These are phyloP conservation scores for Xerocomus amazonicus DNA, from an alignment of 1,284 basidiomycete genomes.

Conservation along the genomic window DNA sequence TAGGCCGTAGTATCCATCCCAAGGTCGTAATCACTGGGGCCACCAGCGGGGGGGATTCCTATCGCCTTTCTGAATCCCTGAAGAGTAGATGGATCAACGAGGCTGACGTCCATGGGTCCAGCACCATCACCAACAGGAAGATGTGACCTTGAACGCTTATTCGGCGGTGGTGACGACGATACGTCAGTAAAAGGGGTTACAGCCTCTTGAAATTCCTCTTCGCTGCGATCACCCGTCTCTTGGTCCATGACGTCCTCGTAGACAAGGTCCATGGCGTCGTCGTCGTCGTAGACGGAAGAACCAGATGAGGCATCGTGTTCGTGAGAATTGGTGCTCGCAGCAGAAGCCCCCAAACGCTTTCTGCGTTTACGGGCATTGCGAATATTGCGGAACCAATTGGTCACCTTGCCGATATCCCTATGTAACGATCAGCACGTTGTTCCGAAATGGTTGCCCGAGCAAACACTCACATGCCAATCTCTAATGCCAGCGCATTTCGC, in stretches of 20 bases:
- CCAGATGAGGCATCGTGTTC: slow-evolving; percentile 52
- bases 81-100: slow-evolving; percentile 29
- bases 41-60: slow-evolving; percentile 20
- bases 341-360: slow-evolving; percentile 42
- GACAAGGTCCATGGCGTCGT: slow-evolving; percentile 42
- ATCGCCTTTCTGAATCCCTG: slow-evolving; percentile 29
- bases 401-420: slow-evolving; percentile 77
- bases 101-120: slow-evolving; percentile 27
- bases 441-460: not conserved
- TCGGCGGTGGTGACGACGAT: slow-evolving; percentile 46
- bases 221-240: slow-evolving; percentile 52
- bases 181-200: slow-evolving; percentile 64
- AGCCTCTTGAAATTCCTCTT: slow-evolving; percentile 67
- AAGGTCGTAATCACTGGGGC: slow-evolving; percentile 25
- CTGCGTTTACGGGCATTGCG: slow-evolving; percentile 66
- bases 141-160: slow-evolving; percentile 27
- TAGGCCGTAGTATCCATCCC: slow-evolving; percentile 29
- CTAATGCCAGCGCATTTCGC: slow-evolving; percentile 62
- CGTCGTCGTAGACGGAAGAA: slow-evolving; percentile 43
- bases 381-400: slow-evolving; percentile 83
- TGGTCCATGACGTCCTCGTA: slow-evolving; percentile 35
- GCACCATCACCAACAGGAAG: slow-evolving; percentile 22
- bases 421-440: slow-evolving; percentile 15
- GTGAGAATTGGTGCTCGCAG: slow-evolving; percentile 39
- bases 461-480: slow-evolving; percentile 64